phyloP scores from a whole-genome alignment of 352 stramenopile genomes.

The Pseudoperonospora humuli region DNA sequence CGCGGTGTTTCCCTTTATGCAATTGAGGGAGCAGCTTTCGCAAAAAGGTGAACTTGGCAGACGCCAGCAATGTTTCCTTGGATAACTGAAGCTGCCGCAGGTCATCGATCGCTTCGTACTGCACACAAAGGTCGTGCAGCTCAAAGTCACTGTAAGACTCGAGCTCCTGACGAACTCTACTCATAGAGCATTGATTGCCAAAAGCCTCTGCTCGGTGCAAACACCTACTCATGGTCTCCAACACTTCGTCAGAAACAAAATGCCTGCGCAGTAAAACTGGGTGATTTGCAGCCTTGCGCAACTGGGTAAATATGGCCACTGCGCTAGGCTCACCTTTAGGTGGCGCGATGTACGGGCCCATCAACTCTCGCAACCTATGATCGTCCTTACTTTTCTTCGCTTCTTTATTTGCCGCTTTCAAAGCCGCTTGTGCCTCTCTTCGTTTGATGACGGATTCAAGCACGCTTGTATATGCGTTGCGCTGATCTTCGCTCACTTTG shows the following conservation, averaged over 20 bases:
- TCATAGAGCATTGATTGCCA: conserved; percentile 71
- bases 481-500: conserved; percentile 62
- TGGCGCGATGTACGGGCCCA: conserved; percentile 21
- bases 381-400: conserved; percentile 45
- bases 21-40: conserved; percentile 84
- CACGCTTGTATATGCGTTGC: conserved; percentile 81
- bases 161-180: conserved; percentile 89
- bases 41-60: conserved; percentile 92
- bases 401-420: conserved; percentile 45
- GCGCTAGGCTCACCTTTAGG: conserved; percentile 25
- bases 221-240: conserved; percentile 74
- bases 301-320: conserved; percentile 88
- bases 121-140: conserved; percentile 89
- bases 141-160: conserved; percentile 94
- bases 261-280: conserved; percentile 89
- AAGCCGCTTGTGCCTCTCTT: conserved; percentile 37
- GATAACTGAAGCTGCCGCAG: conserved; percentile 82
- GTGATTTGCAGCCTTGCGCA: conserved; percentile 97
- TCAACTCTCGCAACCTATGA: conserved; percentile 40
- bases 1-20: conserved; percentile 80
- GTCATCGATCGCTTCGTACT: conserved; percentile 76
- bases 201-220: conserved; percentile 81
- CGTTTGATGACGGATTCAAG: conserved; percentile 60
- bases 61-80: conserved; percentile 86
- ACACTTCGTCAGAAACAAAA: conserved; percentile 59